Base-by-base conservation (phyloP, 345 rosid species). In the Salix purpurea region DNA sequence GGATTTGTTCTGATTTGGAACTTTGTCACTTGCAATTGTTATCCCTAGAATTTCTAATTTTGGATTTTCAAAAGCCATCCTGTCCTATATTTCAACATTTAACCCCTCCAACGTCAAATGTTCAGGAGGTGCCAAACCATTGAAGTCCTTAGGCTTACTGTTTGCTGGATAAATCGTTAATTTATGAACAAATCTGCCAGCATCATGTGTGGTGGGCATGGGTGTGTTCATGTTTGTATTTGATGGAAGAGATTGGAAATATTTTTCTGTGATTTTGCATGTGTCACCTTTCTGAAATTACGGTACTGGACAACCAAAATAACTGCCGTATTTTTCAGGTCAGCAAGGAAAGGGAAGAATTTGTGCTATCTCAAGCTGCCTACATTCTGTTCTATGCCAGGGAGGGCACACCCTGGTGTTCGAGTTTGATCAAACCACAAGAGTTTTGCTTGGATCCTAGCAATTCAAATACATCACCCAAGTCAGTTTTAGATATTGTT, bases 361-460 rank as follows among this genome's bases (percentile, higher is more conserved):
- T n/a, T 70, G 97, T 91, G 73, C 80, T 94, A 42, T 88, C 91
- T 79, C 84, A 86, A 71, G 87, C 88, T 68, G 90, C 99, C 39
- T 96, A 96, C 77, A 88, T 94, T 72, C 85, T 96, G 68, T 91
- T 94, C 72, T 96, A 96, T 83, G 92, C 89, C 16, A 88, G 86
- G 84, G 88, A 88, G 78, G 92, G 75, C 37, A 86, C 85, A 24
- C 91, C 92, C 11, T 96, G 95, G 99, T 87, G 91, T 84, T 87
- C 90, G 56, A 86, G 76, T 76, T 82, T 83, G 69, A 81, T 83
- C 54, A 89, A 87, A 86, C 71, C 73, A 64, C 79, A 80, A 71
- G 79, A 78, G 70, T 77, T 79, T 44, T 65, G 66, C 65, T 14
- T 42, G 44, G 81, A 79, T 72, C 65, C 76, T 26, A 76, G 65